These are phyloP conservation scores for Pseudogymnoascus sp. DNA, from an alignment of 2,329 filamentous ascomycete species.

Conservation along the genomic window DNA sequence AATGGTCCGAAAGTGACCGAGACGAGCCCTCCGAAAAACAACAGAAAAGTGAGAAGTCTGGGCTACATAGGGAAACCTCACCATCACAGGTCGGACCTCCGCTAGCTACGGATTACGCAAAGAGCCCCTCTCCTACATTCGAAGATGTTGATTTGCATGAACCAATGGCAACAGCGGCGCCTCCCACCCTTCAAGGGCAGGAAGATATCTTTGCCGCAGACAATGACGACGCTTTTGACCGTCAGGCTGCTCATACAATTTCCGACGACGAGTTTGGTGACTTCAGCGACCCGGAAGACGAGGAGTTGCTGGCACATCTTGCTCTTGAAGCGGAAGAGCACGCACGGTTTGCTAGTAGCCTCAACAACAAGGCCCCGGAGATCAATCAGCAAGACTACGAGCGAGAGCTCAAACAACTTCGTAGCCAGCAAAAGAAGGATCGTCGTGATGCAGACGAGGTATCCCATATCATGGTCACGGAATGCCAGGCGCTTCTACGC, in stretches of 20 bases:
- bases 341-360: constrained; percentile 77
- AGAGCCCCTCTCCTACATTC: constrained; percentile 21
- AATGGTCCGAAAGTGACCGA: constrained; percentile 46
- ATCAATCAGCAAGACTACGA: constrained; percentile 77
- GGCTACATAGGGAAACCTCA: background rate
- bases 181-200: background rate
- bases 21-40: background rate
- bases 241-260: constrained; percentile 15
- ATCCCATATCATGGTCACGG: constrained; percentile 87
- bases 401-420: constrained; percentile 72
- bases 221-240: constrained; percentile 20
- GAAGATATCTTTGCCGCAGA: background rate
- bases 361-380: constrained; percentile 65
- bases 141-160: constrained; percentile 20
- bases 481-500: constrained; percentile 83
- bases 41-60: background rate
- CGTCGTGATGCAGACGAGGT: constrained; percentile 94
- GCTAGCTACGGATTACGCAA: background rate
- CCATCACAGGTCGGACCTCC: background rate
- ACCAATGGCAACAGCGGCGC: constrained; percentile 7
- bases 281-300: constrained; percentile 83
- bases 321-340: constrained; percentile 90
- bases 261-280: constrained; percentile 42
- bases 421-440: constrained; percentile 93
- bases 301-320: constrained; percentile 76